Base-by-base conservation (phyloP, 306 rosid species). In the Begonia loranthoides region DNA sequence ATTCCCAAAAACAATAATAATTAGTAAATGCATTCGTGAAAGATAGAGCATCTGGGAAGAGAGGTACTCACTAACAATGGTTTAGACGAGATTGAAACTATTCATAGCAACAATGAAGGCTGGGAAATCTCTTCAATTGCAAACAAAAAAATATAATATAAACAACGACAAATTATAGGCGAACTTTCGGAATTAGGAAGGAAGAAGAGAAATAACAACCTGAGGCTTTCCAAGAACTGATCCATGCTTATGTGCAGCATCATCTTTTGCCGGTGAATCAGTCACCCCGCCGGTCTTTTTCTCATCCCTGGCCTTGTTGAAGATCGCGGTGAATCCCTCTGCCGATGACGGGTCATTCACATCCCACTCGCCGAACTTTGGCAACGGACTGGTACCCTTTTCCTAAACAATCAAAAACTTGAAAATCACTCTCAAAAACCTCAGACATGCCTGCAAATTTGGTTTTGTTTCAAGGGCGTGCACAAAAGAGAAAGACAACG, bases 291-390 rank as follows among this genome's bases (percentile, higher is more conserved):
- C 82, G 1, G 66, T 62, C 76, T 64, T 82, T 66, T 58, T 82
- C 73, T 86, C 95, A 50, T 76, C 69, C 58, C 86, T 67, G 21
- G 93, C 88, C 73, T 82, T 82, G 65, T 72, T 86, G 70, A 86
- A 82, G 68, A 86, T 82, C 7, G 70, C 86, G 0, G 95, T 77
- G 76, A 82, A 86, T 22, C 87, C 86, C 66, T 75, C 87, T 7
- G 88, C 93, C 0, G 95, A 79, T 21, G 95, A 70, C 1, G 88
- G 88, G 56, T 87, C 86, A 49, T 77, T 86, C 51, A 82, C 88
- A 51, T 86, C 86, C 95, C 95, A 86, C 53, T 82, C 95, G 33
- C 93, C 93, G 54, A 86, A 86, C 75, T 84, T 84, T 6, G 94
- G 89, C 24, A 84, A 52, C 21, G 94, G 70, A 53, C 65, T 59